Conservation (phyloP, 805 yeast genomes). For the Kazachstania taianensis region DNA sequence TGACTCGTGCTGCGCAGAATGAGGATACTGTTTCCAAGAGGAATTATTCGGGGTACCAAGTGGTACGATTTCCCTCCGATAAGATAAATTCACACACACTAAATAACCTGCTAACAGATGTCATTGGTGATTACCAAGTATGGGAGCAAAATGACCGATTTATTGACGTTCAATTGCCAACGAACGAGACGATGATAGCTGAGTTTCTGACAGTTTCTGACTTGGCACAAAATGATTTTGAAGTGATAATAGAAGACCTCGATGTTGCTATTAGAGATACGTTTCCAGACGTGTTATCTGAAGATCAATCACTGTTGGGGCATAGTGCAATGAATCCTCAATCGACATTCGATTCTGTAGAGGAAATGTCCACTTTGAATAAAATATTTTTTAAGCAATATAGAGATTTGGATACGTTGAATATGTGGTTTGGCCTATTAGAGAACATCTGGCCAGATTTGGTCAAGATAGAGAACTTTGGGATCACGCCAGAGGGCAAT, state of each 20-base stretch:
- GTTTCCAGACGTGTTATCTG: constrained; percentile 30
- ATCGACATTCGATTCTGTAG: background rate
- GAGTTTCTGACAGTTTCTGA: too few relatives aligned
- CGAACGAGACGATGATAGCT: too few relatives aligned
- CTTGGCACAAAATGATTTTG: too few relatives aligned
- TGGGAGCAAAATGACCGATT: too few relatives aligned
- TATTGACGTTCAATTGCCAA: too few relatives aligned
- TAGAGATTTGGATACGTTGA: constrained; percentile 56
- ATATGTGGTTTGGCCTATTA: constrained; percentile 60
- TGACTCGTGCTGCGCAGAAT: too few relatives aligned
- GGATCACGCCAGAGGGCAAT: constrained; percentile 67
- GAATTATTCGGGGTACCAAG: too few relatives aligned
- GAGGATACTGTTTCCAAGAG: too few relatives aligned
- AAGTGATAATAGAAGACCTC: constrained; percentile 38
- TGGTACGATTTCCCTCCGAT: too few relatives aligned
- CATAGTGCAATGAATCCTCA: background rate
- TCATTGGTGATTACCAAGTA: too few relatives aligned
- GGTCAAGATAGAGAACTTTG: constrained; percentile 56
- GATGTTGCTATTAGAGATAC: constrained; percentile 49
- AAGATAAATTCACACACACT: too few relatives aligned
- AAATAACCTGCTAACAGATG: too few relatives aligned
- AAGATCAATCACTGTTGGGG: background rate
- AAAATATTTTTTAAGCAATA: constrained; percentile 59
- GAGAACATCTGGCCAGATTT: constrained; percentile 53
- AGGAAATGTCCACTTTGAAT: background rate